These are phyloP conservation scores for Aspergillus ruber DNA, from an alignment of 2,329 filamentous ascomycete species.

Conservation along the genomic window DNA sequence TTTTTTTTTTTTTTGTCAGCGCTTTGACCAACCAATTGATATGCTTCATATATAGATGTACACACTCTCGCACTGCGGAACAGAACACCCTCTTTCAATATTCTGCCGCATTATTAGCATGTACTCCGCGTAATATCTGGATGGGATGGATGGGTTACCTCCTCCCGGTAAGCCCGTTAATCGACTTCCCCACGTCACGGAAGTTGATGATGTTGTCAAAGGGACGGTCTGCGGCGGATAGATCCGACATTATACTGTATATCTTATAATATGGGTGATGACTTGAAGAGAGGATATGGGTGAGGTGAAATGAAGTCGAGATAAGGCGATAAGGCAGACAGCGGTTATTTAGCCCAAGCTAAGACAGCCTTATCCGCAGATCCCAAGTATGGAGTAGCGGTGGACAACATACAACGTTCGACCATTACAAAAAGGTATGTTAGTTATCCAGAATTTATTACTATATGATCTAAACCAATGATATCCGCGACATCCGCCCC, in stretches of 20 bases:
- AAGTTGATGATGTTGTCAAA: constrained; percentile 65
- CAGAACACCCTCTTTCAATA: constrained; percentile 55
- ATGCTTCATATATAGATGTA: constrained; percentile 40
- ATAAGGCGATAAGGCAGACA: background rate
- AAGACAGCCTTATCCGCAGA: background rate
- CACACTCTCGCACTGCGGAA: constrained; percentile 62
- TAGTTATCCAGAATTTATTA: too few relatives aligned
- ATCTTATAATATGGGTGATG: background rate
- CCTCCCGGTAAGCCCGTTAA: constrained; percentile 55
- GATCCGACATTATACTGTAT: constrained; percentile 20
- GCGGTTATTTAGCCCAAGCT: background rate
- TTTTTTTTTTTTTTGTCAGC: constrained; percentile 5
- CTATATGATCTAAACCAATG: too few relatives aligned
- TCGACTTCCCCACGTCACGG: constrained; percentile 64
- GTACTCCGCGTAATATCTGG: too few relatives aligned
- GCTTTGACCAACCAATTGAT: constrained; percentile 19
- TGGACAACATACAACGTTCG: too few relatives aligned
- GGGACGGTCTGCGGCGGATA: constrained; percentile 27
- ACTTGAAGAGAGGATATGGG: background rate
- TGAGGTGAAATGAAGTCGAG: constrained; percentile 15
- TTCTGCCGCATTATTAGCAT: constrained; percentile 8
- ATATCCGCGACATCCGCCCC: too few relatives aligned
- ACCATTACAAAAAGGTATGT: too few relatives aligned
- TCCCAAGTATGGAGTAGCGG: too few relatives aligned
- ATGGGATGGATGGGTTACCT: constrained; percentile 36